phyloP scores from a whole-genome alignment of 176 grass and related monocot species.

The Poa annua region DNA sequence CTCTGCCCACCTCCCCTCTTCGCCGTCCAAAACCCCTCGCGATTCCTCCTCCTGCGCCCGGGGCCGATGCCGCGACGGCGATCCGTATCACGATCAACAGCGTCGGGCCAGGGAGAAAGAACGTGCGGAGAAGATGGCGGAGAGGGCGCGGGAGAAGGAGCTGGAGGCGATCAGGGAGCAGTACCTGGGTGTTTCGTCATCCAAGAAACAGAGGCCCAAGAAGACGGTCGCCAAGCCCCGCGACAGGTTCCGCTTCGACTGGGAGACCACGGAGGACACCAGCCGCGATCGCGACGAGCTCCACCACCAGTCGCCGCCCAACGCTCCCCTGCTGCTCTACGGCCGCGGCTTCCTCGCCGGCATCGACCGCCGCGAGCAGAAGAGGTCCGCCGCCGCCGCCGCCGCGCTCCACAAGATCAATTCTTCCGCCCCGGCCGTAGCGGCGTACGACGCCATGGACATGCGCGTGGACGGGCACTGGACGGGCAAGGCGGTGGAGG shows the following conservation, averaged over 20 bases:
- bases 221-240: constrained; percentile 81
- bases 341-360: constrained; percentile 89
- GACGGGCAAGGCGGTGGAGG: constrained; percentile 66
- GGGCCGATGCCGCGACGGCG: background rate
- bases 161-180: constrained; percentile 91
- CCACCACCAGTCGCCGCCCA: constrained; percentile 61
- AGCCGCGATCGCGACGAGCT: constrained; percentile 67
- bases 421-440: constrained; percentile 25
- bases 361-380: constrained; percentile 87
- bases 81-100: constrained; percentile 10
- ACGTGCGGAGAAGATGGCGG: constrained; percentile 67
- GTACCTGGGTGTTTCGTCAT: constrained; percentile 71
- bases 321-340: constrained; percentile 69
- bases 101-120: constrained; percentile 44
- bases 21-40: constrained; percentile 17
- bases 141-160: constrained; percentile 79
- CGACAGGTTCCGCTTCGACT: constrained; percentile 87
- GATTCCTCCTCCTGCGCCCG: background rate
- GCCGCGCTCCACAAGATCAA: constrained; percentile 27
- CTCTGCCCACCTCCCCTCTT: constrained; percentile 33
- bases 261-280: constrained; percentile 95
- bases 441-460: constrained; percentile 73
- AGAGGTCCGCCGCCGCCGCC: constrained; percentile 53
- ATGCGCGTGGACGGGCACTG: constrained; percentile 88
- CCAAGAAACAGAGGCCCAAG: constrained; percentile 61